Percentiles rank a stretch among this genome's conserved stretches.
Conservation (phyloP, 1,284 basidiomycete genomes). For the Melampsora americana region DNA sequence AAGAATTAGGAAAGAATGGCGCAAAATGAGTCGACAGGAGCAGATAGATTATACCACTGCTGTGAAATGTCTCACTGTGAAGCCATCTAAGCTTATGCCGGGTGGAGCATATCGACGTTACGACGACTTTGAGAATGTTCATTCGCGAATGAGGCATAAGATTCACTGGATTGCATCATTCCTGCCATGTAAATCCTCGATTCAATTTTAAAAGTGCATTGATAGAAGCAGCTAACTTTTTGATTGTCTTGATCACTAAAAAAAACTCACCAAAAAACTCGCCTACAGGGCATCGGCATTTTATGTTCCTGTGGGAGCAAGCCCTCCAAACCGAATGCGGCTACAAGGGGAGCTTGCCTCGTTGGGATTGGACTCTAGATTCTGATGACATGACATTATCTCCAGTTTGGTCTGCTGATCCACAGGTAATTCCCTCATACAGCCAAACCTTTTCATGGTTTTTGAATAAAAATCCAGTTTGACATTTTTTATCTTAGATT, state of each 20-base stretch:
- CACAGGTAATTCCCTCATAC: conserved; percentile 4
- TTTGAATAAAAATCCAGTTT: too few relatives aligned
- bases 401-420: conserved; percentile 27
- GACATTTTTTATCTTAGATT: background rate
- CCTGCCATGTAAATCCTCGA: conserved; percentile 13
- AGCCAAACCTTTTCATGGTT: too few relatives aligned
- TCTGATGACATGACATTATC: conserved; percentile 31
- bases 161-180: conserved; percentile 39
- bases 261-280: too few relatives aligned
- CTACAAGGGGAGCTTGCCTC: conserved; percentile 29
- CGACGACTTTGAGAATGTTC: conserved; percentile 41
- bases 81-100: conserved; percentile 30
- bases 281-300: conserved; percentile 43
- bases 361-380: conserved; percentile 44
- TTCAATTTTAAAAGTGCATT: too few relatives aligned
- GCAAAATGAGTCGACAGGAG: conserved; percentile 16
- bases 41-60: conserved; percentile 22
- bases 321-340: conserved; percentile 23
- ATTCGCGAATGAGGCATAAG: conserved; percentile 32
- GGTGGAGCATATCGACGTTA: conserved; percentile 27
- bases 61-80: conserved; percentile 25
- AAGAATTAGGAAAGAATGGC: conserved; percentile 27
- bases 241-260: too few relatives aligned
- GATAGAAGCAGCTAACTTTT: too few relatives aligned
- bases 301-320: conserved; percentile 30